A percentile compares a stretch with the other conserved stretches of the same genome.
phyloP scores from a whole-genome alignment of 1,284 basidiomycete genomes.

The Laetiporus sulphureus region DNA sequence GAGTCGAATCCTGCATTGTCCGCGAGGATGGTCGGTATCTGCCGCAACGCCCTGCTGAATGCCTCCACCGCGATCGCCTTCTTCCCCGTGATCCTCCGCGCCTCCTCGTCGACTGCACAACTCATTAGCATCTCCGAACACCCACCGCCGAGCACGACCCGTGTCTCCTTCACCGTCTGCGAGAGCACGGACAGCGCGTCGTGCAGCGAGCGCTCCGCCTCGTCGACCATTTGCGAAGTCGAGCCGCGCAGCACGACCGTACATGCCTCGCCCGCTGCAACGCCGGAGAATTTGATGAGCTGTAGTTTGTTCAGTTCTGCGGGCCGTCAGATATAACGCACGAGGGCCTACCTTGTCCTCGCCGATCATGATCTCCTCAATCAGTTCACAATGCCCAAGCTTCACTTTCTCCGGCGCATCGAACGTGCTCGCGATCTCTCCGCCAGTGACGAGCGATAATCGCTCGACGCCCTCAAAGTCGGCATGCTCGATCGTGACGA shows the following conservation, averaged over 20 bases:
- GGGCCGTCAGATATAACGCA: neutral
- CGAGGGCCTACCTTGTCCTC: constrained; percentile 81
- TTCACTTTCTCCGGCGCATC: constrained; percentile 92
- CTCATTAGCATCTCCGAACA: constrained; percentile 99
- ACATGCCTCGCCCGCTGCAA: constrained; percentile 97
- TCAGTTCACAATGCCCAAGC: constrained; percentile 89
- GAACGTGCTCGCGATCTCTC: constrained; percentile 96
- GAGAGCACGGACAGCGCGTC: constrained; percentile 96
- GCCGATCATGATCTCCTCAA: constrained; percentile 99
- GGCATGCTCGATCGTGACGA: constrained; percentile 97
- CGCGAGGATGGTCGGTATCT: constrained; percentile 95
- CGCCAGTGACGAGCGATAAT: constrained; percentile 92
- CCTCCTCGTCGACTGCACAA: constrained; percentile 88
- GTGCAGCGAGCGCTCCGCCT: constrained; percentile 96
- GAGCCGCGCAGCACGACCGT: constrained; percentile 97
- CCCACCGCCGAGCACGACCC: constrained; percentile 91
- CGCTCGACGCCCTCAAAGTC: constrained; percentile 99
- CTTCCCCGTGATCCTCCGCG: constrained; percentile 85
- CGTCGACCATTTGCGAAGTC: constrained; percentile 98
- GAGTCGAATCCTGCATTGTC: constrained; percentile 99
- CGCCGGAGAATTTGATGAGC: constrained; percentile 99
- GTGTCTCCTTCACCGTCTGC: constrained; percentile 96
- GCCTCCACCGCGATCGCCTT: constrained; percentile 94
- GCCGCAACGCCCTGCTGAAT: constrained; percentile 84
- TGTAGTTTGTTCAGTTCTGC: constrained; percentile 25